Conservation (phyloP, 192 early-diverging fungal genomes). For the Pecoramyces ruminantium region DNA sequence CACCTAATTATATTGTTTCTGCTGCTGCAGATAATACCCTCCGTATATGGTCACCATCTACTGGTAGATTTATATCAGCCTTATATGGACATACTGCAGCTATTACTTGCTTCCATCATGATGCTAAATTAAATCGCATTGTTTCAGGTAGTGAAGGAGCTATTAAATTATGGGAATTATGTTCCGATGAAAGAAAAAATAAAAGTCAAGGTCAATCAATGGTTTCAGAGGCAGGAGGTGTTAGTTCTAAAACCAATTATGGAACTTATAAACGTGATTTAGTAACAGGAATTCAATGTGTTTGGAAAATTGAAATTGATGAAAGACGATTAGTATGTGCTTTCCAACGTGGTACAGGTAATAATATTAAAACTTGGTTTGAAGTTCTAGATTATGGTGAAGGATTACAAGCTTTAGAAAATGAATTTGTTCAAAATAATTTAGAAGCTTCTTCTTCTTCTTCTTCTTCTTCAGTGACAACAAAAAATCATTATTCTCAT, state of each 20-base stretch:
- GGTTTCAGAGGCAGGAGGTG: not conserved
- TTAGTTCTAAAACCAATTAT: not conserved
- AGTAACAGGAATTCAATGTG: slow-evolving; percentile 51
- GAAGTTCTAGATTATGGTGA: slow-evolving; percentile 30
- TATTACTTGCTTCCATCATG: slow-evolving; percentile 98
- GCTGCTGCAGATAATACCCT: slow-evolving; percentile 90
- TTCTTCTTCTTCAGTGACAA: too few relatives aligned
- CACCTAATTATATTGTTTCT: slow-evolving; percentile 70
- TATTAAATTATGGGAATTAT: slow-evolving; percentile 93
- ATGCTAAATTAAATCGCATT: slow-evolving; percentile 62
- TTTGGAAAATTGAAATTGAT: slow-evolving; percentile 94
- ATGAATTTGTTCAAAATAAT: slow-evolving; percentile 19
- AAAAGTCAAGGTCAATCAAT: not conserved
- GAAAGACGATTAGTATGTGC: slow-evolving; percentile 55
- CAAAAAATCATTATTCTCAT: too few relatives aligned
- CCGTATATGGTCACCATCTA: slow-evolving; percentile 72
- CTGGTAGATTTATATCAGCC: slow-evolving; percentile 34
- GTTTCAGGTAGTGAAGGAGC: slow-evolving; percentile 88
- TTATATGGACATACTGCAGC: slow-evolving; percentile 67
- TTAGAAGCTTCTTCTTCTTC: slow-evolving; percentile 1
- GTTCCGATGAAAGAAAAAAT: slow-evolving; percentile 15
- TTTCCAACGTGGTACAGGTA: slow-evolving; percentile 43
- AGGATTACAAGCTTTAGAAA: not conserved
- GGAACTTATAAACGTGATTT: slow-evolving; percentile 72
- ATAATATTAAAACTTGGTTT: slow-evolving; percentile 18